Percentiles rank a stretch among this genome's conserved stretches.
phyloP scores from a whole-genome alignment of 2,329 filamentous ascomycete species.

The Aspergillus unguis region DNA sequence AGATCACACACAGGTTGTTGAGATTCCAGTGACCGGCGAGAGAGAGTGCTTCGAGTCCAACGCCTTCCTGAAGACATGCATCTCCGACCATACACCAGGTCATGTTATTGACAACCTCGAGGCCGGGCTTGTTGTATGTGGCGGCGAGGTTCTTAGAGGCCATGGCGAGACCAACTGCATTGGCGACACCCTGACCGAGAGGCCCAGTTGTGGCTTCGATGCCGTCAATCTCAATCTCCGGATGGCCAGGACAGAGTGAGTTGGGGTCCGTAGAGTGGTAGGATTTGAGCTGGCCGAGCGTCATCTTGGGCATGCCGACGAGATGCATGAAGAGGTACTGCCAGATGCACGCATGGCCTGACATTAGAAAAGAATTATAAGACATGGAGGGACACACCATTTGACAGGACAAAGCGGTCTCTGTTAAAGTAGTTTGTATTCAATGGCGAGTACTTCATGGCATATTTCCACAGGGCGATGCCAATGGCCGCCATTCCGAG shows the following conservation, averaged over 20 bases:
- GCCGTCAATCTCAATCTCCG: conserved; percentile 29
- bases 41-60: conserved; percentile 55
- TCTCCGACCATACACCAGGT: conserved; percentile 60
- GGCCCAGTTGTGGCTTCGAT: conserved; percentile 58
- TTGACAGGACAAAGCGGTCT: conserved; percentile 53
- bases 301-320: conserved; percentile 54
- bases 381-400: background rate
- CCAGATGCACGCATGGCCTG: conserved; percentile 54
- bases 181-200: conserved; percentile 56
- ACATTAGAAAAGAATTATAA: background rate
- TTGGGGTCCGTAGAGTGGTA: conserved; percentile 51
- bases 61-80: conserved; percentile 58
- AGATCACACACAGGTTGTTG: conserved; percentile 56
- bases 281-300: conserved; percentile 55
- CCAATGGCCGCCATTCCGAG: conserved; percentile 60
- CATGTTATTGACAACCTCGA: conserved; percentile 47
- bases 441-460: conserved; percentile 59
- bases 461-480: conserved; percentile 60
- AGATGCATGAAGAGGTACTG: conserved; percentile 55
- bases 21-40: conserved; percentile 42
- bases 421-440: conserved; percentile 58
- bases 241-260: conserved; percentile 53
- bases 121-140: conserved; percentile 46
- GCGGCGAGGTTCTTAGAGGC: conserved; percentile 53
- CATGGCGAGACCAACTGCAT: conserved; percentile 56